Evolutionary conservation across 345 rosid species (phyloP), one percentile per base, ranked within the genome.

Genomic region (Turritis glabra): DNA sequence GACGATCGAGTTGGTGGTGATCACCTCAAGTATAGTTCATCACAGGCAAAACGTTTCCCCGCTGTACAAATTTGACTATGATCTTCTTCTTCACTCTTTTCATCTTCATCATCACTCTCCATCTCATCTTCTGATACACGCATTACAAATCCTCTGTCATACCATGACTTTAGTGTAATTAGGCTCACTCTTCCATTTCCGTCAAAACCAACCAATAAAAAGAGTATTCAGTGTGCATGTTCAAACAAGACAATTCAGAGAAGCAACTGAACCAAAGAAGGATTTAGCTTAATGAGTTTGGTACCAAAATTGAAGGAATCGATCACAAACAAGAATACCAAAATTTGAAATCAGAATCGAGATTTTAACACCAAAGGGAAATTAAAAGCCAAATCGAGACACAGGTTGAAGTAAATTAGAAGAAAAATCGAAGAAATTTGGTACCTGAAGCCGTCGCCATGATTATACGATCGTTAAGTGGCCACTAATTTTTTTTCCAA

Each of bases 161-260:
- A 86, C 91, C 96, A 88, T 10, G 89, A 83, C 54, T 85, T n/a
- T 85, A 2, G 96, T 84, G 75, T 88, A 88, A 63, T 88, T 85
- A 3, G 91, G 91, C 73, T 90, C 91, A 19, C 88, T 81, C 58
- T 86, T 88, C 96, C 91, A 88, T 50, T 90, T 90, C 84, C 91
- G 62, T 46, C 5, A 40, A 52, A 1, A 62, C 55, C 62, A 43
- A 53, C 23, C 38, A 7, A 57, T 8, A 38, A 41, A 47, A 17
- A 64, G 43, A 13, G 43, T 47, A 23, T 17, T 74, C 46, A 68
- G 58, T 64, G 53, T 10, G 18, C 0, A 56, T 19, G 64, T 25
- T 21, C 11, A 5, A 21, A 26, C 3, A 25, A 17, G 26, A 10
- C 10, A 48, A 33, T 33, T n/a, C 26, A 32, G 17, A 13, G 32